These are phyloP conservation scores for Sequoia sempervirens DNA, from an alignment of 75 land plant genomes.

Conservation along the genomic window DNA sequence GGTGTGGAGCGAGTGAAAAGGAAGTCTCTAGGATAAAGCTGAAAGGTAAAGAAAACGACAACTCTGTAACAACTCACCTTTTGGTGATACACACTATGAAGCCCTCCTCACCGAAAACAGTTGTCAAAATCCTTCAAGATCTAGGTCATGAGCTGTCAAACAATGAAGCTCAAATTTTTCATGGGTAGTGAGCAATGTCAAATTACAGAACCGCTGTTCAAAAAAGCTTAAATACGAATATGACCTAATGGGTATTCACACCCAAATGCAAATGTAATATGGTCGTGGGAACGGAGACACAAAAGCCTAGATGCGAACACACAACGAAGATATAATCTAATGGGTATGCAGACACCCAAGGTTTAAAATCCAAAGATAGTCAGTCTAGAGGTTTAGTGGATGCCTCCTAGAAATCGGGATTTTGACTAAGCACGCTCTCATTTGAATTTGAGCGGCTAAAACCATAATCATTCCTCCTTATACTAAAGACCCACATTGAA, in stretches of 20 bases:
- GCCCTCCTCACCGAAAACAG: background rate
- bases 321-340: background rate
- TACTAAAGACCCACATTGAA: background rate
- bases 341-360: background rate
- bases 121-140: background rate
- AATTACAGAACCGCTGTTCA: background rate
- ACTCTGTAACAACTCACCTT: conserved; percentile 10
- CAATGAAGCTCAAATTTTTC: background rate
- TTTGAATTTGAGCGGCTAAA: conserved; percentile 1
- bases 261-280: background rate
- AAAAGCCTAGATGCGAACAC: background rate
- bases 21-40: background rate
- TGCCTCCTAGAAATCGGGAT: background rate
- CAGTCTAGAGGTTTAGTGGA: background rate
- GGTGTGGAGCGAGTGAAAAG: background rate
- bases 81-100: background rate
- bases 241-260: background rate
- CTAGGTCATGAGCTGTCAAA: background rate
- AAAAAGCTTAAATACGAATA: background rate
- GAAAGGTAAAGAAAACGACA: conserved; percentile 2
- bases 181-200: background rate
- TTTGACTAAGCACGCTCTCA: background rate
- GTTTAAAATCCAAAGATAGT: background rate
- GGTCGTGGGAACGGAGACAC: background rate
- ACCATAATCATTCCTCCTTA: conserved; percentile 1